Evolutionary conservation across 2,329 filamentous ascomycete genomes (phyloP).

Genomic region (Harringtonia aguacate): DNA sequence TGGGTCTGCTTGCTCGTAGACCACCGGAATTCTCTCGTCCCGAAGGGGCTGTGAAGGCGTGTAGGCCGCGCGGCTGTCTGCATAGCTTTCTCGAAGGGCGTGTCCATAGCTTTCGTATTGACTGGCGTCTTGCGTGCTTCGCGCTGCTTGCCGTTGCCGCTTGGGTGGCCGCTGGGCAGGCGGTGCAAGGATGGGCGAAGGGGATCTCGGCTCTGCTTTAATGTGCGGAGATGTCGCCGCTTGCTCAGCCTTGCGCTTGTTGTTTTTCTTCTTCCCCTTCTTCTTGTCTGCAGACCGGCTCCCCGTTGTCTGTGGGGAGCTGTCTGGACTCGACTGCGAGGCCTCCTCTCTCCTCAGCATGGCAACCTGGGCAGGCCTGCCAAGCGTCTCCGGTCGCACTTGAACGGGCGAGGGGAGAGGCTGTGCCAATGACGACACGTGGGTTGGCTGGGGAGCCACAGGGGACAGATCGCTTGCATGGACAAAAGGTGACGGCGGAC

Average conservation of each 20-base stretch:
- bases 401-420: neutral
- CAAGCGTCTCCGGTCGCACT: slow-evolving; percentile 17
- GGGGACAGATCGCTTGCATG: slow-evolving; percentile 64
- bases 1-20: slow-evolving; percentile 23
- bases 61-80: slow-evolving; percentile 16
- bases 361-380: slow-evolving; percentile 42
- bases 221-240: slow-evolving; percentile 43
- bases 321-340: slow-evolving; percentile 46
- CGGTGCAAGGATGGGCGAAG: slow-evolving; percentile 44
- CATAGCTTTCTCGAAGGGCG: slow-evolving; percentile 23
- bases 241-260: slow-evolving; percentile 39
- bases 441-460: slow-evolving; percentile 64
- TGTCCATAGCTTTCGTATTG: slow-evolving; percentile 34
- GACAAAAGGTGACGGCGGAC: slow-evolving; percentile 36
- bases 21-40: slow-evolving; percentile 20
- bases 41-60: slow-evolving; percentile 1
- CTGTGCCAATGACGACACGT: slow-evolving; percentile 47
- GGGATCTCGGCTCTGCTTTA: slow-evolving; percentile 54
- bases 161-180: slow-evolving; percentile 46
- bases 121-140: slow-evolving; percentile 20
- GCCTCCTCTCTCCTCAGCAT: slow-evolving; percentile 40
- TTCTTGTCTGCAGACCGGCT: slow-evolving; percentile 24
- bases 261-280: slow-evolving; percentile 44
- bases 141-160: slow-evolving; percentile 38
- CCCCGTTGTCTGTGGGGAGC: slow-evolving; percentile 35